These are phyloP conservation scores for Pisolithus thermaeus DNA, from an alignment of 1,284 basidiomycete genomes.

Conservation along the genomic window DNA sequence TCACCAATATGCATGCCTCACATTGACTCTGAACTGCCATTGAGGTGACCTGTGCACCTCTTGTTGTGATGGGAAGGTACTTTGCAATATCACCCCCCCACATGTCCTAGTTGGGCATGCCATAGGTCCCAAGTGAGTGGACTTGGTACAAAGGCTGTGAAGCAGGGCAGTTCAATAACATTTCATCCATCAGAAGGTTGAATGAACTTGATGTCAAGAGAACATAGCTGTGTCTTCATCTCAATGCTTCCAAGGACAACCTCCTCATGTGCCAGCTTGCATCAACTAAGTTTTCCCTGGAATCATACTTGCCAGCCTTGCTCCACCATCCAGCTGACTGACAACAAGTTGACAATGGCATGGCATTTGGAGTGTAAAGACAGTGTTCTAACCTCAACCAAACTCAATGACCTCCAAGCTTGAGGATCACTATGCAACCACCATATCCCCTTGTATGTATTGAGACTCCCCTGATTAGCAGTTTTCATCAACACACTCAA, in stretches of 20 bases:
- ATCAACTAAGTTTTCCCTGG: neutral
- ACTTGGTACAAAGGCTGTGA: no score
- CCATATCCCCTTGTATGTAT: neutral
- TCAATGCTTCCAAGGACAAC: neutral
- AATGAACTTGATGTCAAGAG: no score
- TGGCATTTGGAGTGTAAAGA: neutral
- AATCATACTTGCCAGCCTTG: neutral
- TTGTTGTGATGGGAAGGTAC: neutral
- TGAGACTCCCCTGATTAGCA: neutral
- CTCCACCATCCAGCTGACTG: neutral
- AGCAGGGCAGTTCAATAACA: no score
- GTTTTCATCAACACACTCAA: no score
- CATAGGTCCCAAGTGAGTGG: neutral
- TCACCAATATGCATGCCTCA: neutral
- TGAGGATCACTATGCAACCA: neutral
- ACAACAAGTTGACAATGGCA: slow-evolving; percentile 3
- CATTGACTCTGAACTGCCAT: neutral
- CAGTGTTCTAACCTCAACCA: neutral
- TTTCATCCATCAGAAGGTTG: no score
- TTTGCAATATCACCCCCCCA: neutral
- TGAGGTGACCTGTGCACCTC: neutral
- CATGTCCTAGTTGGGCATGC: slow-evolving; percentile 1
- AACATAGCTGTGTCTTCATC: no score
- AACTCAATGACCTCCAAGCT: neutral
- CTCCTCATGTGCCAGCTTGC: neutral